Base-by-base conservation (phyloP, 305 asterid species). In the Petunia hybrid region DNA sequence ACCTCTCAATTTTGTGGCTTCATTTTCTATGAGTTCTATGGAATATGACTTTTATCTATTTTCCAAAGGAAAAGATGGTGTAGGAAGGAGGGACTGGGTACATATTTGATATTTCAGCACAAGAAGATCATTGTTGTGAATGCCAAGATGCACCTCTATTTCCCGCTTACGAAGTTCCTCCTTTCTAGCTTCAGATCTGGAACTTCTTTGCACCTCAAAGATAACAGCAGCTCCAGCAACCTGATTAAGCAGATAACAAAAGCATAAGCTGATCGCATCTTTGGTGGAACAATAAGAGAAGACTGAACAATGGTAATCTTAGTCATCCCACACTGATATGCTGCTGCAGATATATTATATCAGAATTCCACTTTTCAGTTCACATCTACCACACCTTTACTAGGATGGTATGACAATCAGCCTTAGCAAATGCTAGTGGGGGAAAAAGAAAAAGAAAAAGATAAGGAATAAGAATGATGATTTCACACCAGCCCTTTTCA, bases 181-280 rank as follows among this genome's bases (percentile, higher is more conserved):
- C 88, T 93, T 93, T 86, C 91, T 88, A 84, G 97, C 95, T 89
- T 93, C 97, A 83, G 97, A 85, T 86, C 89, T 87, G 77, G 97
- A 83, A 81, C 81, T 91, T 83, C 95, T 88, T 91, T 93, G 97
- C 85, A 89, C 92, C 89, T 93, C 97, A 79, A 87, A 89, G 69
- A 89, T 82, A 59, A 93, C 88, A 79, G 92, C 95, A 77, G 2
- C 90, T 69, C 93, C 96, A 3, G 93, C 97, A 35, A 93, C 97
- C 97, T 93, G 80, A 80, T 61, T 71, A 77, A 79, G 35, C 45
- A 67, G 42, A 78, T 66, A 63, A 22, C 68, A 42, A 76, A 71
- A 6, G 42, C 60, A 76, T 57, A 76, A 38, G 31, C 61, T 61
- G 81, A 59, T 10, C 35, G 45, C 0, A 1, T 43, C 41, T 77